Conservation (phyloP, 495 filamentous ascomycete species). For the Evernia prunastri region DNA sequence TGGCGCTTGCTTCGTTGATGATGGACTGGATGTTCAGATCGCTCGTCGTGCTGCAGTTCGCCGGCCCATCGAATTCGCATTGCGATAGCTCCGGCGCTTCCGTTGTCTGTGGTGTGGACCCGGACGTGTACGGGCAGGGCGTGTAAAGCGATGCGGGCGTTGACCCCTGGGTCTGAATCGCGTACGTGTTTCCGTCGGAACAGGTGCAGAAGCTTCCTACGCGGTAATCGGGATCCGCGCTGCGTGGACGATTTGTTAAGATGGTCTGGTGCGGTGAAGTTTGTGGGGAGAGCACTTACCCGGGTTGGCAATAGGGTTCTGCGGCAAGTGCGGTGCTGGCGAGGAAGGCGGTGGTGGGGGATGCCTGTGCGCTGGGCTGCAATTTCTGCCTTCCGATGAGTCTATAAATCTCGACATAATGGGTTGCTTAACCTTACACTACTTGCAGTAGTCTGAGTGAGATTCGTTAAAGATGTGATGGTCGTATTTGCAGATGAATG, state of each 20-base stretch:
- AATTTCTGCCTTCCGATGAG: too few species aligned
- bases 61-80: background rate
- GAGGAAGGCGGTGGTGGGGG: too few species aligned
- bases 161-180: background rate
- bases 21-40: background rate
- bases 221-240: background rate
- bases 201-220: background rate
- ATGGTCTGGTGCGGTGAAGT: too few species aligned
- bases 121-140: background rate
- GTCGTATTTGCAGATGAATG: too few species aligned
- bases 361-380: too few species aligned
- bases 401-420: too few species aligned
- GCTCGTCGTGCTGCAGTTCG: background rate
- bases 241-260: background rate
- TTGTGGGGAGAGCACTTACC: too few species aligned
- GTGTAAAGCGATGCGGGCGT: slow-evolving; percentile 2
- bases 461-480: too few species aligned
- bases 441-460: too few species aligned
- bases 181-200: background rate
- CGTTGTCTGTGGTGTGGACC: background rate
- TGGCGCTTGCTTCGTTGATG: background rate
- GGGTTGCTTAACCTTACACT: too few species aligned
- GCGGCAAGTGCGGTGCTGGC: too few species aligned
- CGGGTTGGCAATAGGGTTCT: too few species aligned
- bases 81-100: background rate